phyloP scores from a whole-genome alignment of 2,329 filamentous ascomycete genomes.

The Penicillium griseofulvum region DNA sequence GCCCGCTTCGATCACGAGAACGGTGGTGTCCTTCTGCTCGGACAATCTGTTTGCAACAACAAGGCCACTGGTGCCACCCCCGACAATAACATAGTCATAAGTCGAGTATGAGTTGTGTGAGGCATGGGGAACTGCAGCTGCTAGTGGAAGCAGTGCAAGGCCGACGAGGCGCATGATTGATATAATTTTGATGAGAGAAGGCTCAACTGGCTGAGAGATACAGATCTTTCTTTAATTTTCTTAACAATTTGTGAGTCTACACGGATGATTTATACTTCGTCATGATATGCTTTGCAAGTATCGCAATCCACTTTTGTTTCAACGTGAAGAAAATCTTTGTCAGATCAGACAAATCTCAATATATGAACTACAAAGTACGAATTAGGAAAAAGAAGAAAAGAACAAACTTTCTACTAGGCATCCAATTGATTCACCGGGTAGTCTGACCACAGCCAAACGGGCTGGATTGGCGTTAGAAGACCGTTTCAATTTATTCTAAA shows the following conservation, averaged over 20 bases:
- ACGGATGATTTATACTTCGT: background rate
- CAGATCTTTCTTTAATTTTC: background rate
- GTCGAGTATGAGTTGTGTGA: constrained; percentile 2
- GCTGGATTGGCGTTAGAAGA: background rate
- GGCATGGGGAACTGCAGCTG: constrained; percentile 11
- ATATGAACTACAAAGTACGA: background rate
- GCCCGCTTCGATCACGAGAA: constrained; percentile 33
- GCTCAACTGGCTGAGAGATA: background rate
- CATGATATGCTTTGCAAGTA: background rate
- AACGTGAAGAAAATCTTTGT: background rate
- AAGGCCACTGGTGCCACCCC: constrained; percentile 36
- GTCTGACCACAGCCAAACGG: too few relatives aligned
- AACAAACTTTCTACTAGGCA: background rate
- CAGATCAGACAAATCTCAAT: background rate
- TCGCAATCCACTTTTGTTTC: background rate
- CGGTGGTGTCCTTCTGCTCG: constrained; percentile 25
- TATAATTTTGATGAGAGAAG: background rate
- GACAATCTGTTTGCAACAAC: constrained; percentile 37
- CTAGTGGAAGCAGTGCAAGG: constrained; percentile 17
- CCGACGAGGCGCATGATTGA: constrained; percentile 15
- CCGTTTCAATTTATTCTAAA: too few relatives aligned
- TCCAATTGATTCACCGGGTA: background rate
- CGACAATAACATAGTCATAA: constrained; percentile 36
- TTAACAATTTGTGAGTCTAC: background rate
- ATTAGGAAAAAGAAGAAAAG: background rate